phyloP scores from a whole-genome alignment of 176 grass and related monocot species.

The Ensete glaucum region DNA sequence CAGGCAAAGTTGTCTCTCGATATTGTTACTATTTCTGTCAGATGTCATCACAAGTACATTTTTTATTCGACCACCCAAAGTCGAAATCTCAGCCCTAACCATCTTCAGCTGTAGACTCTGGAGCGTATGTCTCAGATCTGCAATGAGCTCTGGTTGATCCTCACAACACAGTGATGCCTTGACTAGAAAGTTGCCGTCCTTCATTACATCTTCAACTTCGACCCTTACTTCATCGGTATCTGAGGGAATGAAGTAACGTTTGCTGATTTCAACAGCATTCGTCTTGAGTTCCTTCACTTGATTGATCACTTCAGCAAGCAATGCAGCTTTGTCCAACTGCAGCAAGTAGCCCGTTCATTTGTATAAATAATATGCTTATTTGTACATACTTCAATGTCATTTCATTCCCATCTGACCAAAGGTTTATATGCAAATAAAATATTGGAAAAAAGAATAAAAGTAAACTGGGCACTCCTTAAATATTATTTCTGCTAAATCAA shows the following conservation, averaged over 20 bases:
- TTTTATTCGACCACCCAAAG: constrained; percentile 62
- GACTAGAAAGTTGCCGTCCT: constrained; percentile 20
- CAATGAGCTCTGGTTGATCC: constrained; percentile 52
- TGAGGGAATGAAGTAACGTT: constrained; percentile 47
- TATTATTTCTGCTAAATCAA: background rate
- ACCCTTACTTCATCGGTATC: constrained; percentile 62
- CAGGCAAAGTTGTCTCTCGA: constrained; percentile 8
- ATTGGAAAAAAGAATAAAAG: background rate
- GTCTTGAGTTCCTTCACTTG: constrained; percentile 70
- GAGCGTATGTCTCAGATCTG: constrained; percentile 43
- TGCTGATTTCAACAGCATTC: constrained; percentile 34
- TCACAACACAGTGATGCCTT: constrained; percentile 73
- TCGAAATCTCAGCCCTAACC: constrained; percentile 60
- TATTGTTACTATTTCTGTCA: constrained; percentile 17
- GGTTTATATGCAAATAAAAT: background rate
- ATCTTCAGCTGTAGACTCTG: constrained; percentile 36
- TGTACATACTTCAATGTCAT: background rate
- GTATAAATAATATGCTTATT: background rate
- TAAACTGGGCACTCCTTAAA: background rate
- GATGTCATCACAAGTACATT: constrained; percentile 32
- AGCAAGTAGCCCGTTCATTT: background rate
- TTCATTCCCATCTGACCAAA: background rate
- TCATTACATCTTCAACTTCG: constrained; percentile 25
- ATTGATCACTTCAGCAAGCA: constrained; percentile 69
- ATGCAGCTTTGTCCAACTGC: constrained; percentile 88